These are phyloP conservation scores for Xylariaceae sp. DNA, from an alignment of 2,329 filamentous ascomycete genomes.

Conservation along the genomic window DNA sequence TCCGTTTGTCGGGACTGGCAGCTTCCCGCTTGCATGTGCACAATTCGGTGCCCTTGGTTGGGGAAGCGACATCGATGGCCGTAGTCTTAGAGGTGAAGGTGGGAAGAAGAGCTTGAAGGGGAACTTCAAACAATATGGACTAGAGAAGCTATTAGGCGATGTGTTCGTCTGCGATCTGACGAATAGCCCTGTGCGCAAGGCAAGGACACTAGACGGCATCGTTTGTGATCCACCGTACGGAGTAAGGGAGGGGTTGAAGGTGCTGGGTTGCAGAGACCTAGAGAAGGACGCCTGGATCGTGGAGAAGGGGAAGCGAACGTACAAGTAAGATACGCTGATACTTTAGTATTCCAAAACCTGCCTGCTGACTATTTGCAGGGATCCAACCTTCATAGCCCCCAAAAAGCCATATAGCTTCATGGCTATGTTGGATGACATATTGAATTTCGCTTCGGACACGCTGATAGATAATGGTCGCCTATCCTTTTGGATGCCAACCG, in stretches of 20 bases:
- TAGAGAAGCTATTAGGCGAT: slow-evolving; percentile 69
- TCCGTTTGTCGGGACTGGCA: slow-evolving; percentile 93
- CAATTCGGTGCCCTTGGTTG: slow-evolving; percentile 84
- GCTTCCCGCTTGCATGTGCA: slow-evolving; percentile 86
- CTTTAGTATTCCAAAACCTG: neutral
- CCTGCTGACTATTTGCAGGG: slow-evolving; percentile 21
- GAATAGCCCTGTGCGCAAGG: slow-evolving; percentile 72
- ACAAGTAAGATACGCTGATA: slow-evolving; percentile 57
- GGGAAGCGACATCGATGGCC: slow-evolving; percentile 91
- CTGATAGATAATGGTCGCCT: slow-evolving; percentile 79
- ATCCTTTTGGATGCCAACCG: slow-evolving; percentile 97
- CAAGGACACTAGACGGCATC: slow-evolving; percentile 73
- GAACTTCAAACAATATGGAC: slow-evolving; percentile 85
- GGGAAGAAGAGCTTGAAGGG: slow-evolving; percentile 54
- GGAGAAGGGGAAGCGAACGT: slow-evolving; percentile 69
- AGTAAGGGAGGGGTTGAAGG: slow-evolving; percentile 86
- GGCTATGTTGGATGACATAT: slow-evolving; percentile 86
- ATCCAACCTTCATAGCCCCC: slow-evolving; percentile 56
- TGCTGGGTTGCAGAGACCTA: slow-evolving; percentile 76
- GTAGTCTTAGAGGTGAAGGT: slow-evolving; percentile 78
- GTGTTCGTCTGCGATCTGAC: slow-evolving; percentile 86
- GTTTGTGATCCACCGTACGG: slow-evolving; percentile 96
- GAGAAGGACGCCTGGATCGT: slow-evolving; percentile 62
- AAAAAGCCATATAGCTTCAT: slow-evolving; percentile 92
- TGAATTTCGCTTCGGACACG: slow-evolving; percentile 76